Base-by-base conservation (phyloP, 2,329 filamentous ascomycete species). In the Bisporella sp. region DNA sequence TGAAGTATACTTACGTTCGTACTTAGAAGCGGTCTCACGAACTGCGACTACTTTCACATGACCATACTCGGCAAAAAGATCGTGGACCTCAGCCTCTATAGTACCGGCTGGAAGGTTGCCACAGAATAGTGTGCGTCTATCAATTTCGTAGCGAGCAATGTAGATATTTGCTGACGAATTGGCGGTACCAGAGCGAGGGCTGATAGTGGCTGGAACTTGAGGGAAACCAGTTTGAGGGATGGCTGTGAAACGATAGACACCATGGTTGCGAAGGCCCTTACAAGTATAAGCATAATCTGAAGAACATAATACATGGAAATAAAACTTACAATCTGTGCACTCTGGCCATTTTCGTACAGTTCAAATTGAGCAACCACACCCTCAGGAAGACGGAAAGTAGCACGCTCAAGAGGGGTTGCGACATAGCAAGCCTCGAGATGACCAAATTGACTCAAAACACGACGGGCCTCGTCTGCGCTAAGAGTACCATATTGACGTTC, bases 281-380 rank as follows among this genome's bases (percentile, higher is more conserved):
- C 12, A 37, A 28, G 33, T 6, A 47, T 54, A 30, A 57, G 54
- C 41, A 35, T 37, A 12, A 31, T 47, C 4, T 39, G 33, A 46
- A 28, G 31, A 21, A 21, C 21, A 21, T 21, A 21, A 3, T 21
- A 21, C 31, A 29, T 30, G 13, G 5, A n/a, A 6, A 39, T 50
- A 45, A 35, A 12, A 64, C 74, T 68, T 66, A 79, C 77, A 30
- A 66, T 59, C 31, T 73, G 65, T 4, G 79, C 71, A 50, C 79
- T 72, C 28, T 78, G 71, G 29, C 65, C 67, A 4, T 73, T 66
- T 52, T 81, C 75, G 46, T 77, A 82, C 54, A 69, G 69, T 40
- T 68, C 64, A 53, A 75, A 82, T 30, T 73, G 69, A 31, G 79
- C 71, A 5, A 78, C 55, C 1, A 78, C 67, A 4, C 9, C 63